These are phyloP conservation scores for Xylariaceae sp. DNA, from an alignment of 2,329 filamentous ascomycete genomes.

Conservation along the genomic window DNA sequence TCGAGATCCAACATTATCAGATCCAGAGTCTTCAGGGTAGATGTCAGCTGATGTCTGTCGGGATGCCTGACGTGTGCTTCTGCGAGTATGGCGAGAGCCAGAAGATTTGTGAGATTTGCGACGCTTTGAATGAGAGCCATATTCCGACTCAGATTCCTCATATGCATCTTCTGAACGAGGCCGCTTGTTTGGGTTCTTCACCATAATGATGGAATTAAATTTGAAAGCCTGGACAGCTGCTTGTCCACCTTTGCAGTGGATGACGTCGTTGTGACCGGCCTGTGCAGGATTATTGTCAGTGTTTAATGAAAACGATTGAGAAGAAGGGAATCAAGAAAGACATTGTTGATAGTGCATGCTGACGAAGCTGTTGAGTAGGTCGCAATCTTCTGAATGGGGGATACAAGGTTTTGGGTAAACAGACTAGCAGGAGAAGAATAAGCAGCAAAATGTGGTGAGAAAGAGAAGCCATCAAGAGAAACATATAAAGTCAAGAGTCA, in stretches of 20 bases:
- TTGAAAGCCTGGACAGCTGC: slow-evolving; percentile 33
- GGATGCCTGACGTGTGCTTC: slow-evolving; percentile 29
- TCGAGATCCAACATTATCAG: slow-evolving; percentile 4
- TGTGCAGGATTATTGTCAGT: slow-evolving; percentile 23
- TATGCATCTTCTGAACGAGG: slow-evolving; percentile 35
- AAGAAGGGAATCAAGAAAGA: neutral
- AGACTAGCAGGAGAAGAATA: neutral
- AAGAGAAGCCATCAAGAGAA: neutral
- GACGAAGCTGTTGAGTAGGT: too few species aligned
- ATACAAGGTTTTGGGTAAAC: too few species aligned
- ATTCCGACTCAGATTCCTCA: slow-evolving; percentile 32
- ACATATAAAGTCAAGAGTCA: neutral
- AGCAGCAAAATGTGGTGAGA: neutral
- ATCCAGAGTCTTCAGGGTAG: slow-evolving; percentile 8
- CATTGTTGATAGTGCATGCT: too few species aligned
- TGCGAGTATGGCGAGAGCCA: slow-evolving; percentile 11
- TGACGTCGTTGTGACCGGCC: slow-evolving; percentile 41
- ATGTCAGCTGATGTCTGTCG: slow-evolving; percentile 20
- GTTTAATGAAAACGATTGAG: neutral
- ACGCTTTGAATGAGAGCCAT: slow-evolving; percentile 18
- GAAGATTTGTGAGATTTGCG: slow-evolving; percentile 9
- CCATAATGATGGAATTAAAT: slow-evolving; percentile 14
- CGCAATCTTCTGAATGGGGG: too few species aligned
- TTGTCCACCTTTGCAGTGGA: slow-evolving; percentile 34
- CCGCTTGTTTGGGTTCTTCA: slow-evolving; percentile 20